phyloP scores from a whole-genome alignment of 1,284 basidiomycete genomes.

The Pterula multifida region DNA sequence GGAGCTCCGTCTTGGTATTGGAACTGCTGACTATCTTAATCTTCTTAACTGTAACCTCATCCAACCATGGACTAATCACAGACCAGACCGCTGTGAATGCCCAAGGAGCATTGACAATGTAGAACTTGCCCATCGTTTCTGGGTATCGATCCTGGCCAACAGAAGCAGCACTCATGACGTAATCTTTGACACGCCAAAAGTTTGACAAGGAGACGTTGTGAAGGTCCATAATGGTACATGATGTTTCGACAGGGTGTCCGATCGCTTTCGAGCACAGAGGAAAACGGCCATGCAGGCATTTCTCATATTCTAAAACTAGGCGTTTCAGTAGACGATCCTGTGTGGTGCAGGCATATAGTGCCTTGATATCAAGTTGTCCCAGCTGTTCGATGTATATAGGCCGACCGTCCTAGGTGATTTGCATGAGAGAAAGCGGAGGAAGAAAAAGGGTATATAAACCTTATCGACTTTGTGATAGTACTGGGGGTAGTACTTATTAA shows the following conservation, averaged over 20 bases:
- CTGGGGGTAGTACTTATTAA: constrained; percentile 92
- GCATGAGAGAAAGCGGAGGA: background rate
- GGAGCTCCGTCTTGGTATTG: constrained; percentile 52
- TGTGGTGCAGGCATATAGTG: constrained; percentile 74
- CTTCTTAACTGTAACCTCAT: constrained; percentile 90
- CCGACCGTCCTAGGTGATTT: constrained; percentile 68
- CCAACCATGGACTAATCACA: constrained; percentile 89
- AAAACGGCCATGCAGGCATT: constrained; percentile 69
- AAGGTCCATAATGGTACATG: constrained; percentile 95
- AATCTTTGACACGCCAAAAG: constrained; percentile 91
- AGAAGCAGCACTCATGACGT: constrained; percentile 67
- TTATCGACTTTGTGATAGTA: constrained; percentile 96
- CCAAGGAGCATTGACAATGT: constrained; percentile 92
- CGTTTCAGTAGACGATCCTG: constrained; percentile 84
- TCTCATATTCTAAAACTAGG: constrained; percentile 92
- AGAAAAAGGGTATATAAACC: constrained; percentile 27
- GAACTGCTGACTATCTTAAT: constrained; percentile 69
- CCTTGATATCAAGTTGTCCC: constrained; percentile 80
- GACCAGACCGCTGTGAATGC: constrained; percentile 85
- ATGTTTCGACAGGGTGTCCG: constrained; percentile 92
- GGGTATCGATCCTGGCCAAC: constrained; percentile 92
- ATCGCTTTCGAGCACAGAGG: constrained; percentile 68
- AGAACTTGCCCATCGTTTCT: constrained; percentile 94
- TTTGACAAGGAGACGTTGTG: constrained; percentile 69
- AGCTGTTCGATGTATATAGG: constrained; percentile 94